These are phyloP conservation scores for Aquilaria yunnanensis DNA, from an alignment of 345 rosid genomes.

Conservation along the genomic window DNA sequence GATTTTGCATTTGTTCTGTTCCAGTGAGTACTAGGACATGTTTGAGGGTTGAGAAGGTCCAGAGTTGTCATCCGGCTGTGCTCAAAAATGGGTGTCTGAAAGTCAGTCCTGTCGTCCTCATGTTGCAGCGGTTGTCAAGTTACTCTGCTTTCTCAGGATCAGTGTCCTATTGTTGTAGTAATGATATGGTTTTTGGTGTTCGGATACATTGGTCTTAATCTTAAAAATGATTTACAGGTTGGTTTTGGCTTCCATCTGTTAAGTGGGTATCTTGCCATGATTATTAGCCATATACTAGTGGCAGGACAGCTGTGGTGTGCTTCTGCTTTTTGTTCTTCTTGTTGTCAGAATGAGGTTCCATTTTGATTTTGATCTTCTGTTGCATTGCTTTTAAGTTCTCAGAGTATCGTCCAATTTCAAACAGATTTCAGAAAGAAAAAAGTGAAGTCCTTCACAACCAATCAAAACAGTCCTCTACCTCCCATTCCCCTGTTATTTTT, in stretches of 20 bases:
- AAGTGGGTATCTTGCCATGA: slow-evolving; percentile 26
- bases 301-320: slow-evolving; percentile 6
- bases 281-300: slow-evolving; percentile 12
- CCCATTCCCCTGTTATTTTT: no score
- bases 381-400: slow-evolving; percentile 13
- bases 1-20: slow-evolving; percentile 68
- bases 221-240: slow-evolving; percentile 33
- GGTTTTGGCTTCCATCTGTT: slow-evolving; percentile 35
- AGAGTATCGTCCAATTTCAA: not conserved
- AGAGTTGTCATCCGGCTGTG: slow-evolving; percentile 72
- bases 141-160: slow-evolving; percentile 39
- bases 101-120: slow-evolving; percentile 91
- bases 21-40: slow-evolving; percentile 99
- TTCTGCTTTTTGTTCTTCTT: slow-evolving; percentile 1
- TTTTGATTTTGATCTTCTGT: slow-evolving; percentile 9
- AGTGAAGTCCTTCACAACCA: no score
- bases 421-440: no score
- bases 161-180: slow-evolving; percentile 46
- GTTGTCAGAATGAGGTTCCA: slow-evolving; percentile 15
- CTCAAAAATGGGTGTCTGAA: slow-evolving; percentile 69
- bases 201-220: slow-evolving; percentile 35
- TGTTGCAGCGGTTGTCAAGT: slow-evolving; percentile 83
- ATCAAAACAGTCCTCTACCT: no score
- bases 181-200: slow-evolving; percentile 18
- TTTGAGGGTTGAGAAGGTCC: slow-evolving; percentile 89